Base-by-base conservation (phyloP, 495 filamentous ascomycete species). In the Talaromyces trachyspermus region DNA sequence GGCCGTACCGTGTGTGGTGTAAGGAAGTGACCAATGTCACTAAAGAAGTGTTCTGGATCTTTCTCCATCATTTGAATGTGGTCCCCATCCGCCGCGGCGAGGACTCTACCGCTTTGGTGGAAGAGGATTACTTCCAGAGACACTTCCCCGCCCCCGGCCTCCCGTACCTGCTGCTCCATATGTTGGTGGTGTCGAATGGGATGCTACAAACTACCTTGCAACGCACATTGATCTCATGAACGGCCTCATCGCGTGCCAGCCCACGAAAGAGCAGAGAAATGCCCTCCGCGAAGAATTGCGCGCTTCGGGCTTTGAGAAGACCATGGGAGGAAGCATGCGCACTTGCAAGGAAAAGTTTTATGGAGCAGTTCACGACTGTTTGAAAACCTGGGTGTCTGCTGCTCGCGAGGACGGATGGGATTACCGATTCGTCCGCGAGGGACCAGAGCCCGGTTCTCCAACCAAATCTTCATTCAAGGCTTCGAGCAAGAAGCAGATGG, bases 1-100 rank as follows among this genome's bases (percentile, higher is more conserved):
- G 92, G 0, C 92, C 92, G 0, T 98, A 95, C 58, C 83, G 85
- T 9, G 80, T 94, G 10, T 98, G 92, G 92, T 86, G 82, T 68
- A 91, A 88, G 63, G 92, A 98, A 61, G 80, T 91, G 14, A 80
- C 79, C 42, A 88, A 84, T 53, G 89, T 97, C 36, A 95, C 88
- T 26, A 97, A 97, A 64, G 92, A 98, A 62, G 92, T 97, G 22
- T 98, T 98, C 63, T 98, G 92, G 92, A 98, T 98, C 58, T 98
- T 97, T 68, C 73, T 96, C 46, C 92, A 98, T 60, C 83, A 90
- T 48, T 68, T 91, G 40, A 97, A 97, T 54, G 82, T 96, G 49
- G 78, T 98, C 43, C 79, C 87, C 3, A 58, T 67, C 30, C 56
- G 61, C 38, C 55, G 63, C 33, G 51, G 60, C 40, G 62, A 67